These are phyloP conservation scores for Ceratocystis smalleyi DNA, from an alignment of 2,329 filamentous ascomycete species.

Conservation along the genomic window DNA sequence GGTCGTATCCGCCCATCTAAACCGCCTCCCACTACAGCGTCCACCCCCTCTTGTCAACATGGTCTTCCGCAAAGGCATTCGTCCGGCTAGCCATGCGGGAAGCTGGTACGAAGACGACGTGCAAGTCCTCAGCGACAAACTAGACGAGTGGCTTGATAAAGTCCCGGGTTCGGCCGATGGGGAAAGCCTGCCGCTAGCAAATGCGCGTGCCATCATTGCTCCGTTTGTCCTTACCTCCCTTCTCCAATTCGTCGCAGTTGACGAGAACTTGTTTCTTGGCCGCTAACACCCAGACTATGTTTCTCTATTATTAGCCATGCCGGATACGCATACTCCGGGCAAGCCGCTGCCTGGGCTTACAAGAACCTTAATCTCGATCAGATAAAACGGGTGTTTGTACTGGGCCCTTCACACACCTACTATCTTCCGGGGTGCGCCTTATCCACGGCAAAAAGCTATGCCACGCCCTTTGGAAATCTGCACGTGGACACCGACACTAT, in stretches of 20 bases:
- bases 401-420: conserved; percentile 84
- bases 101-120: conserved; percentile 66
- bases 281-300: neutral
- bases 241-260: neutral
- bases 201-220: conserved; percentile 75
- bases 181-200: conserved; percentile 47
- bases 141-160: conserved; percentile 56
- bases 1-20: neutral
- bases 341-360: conserved; percentile 89
- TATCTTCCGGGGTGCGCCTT: conserved; percentile 65
- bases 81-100: conserved; percentile 59
- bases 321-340: conserved; percentile 82
- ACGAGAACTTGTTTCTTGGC: neutral
- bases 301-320: conserved; percentile 50
- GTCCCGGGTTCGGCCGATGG: conserved; percentile 54
- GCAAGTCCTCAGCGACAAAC: conserved; percentile 45
- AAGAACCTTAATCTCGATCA: conserved; percentile 68
- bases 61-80: conserved; percentile 18
- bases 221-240: conserved; percentile 45
- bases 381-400: conserved; percentile 75
- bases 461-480: conserved; percentile 59
- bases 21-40: neutral
- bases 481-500: conserved; percentile 45
- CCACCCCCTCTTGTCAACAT: neutral
- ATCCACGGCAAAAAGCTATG: conserved; percentile 54